Evolutionary conservation across 768 basidiomycete species (phyloP), one percentile per base, ranked within the genome.

Genomic region (Mycena maculata): DNA sequence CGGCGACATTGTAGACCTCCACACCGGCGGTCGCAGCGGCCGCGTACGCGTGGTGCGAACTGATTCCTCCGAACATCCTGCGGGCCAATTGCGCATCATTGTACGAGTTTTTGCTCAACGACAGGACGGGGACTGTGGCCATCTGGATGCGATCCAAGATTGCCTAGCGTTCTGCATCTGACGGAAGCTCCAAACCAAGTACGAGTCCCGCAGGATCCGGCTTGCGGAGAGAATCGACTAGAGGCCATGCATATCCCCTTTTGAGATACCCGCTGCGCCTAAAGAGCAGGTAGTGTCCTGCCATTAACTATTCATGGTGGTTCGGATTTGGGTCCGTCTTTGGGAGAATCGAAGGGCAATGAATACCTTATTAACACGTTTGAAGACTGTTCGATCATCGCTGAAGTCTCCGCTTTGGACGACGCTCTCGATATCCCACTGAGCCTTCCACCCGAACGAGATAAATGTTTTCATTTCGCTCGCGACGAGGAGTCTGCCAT

Each of bases 391-490:
- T 8, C 68, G 56, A 23, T 69, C 53, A 27, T 65, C 68, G 33
- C 45, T 33, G 22, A 48, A 49, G n/a, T 48, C 45, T 23, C 65
- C 53, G 27, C n/a, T 41, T 10, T 65, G 56, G 12, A 57, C 36
- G 20, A 65, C 44, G 50, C 57, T 63, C 3, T 68, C 67, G 16
- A 68, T 56, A 36, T 69, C 54, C 64, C 68, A 66, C 42, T 66
- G 50, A 3, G 68, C 57, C 41, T 61, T 47, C 68, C 68, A 69
- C 27, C 64, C 68, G 31, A 69, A 22, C 6, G 38, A 33, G 11
- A 58, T 27, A 20, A 69, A 52, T 12, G 68, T 59, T 33, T 69
- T 69, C 50, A 66, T 66, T 28, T 69, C 68, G 41, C 68, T 65
- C 22, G 58, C 63, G n/a, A 69, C 15, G 16, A 69, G 18, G n/a